Base-by-base conservation (phyloP, 371 early-diverging fungal genomes). In the Thermomucor indicae-seudaticae region DNA sequence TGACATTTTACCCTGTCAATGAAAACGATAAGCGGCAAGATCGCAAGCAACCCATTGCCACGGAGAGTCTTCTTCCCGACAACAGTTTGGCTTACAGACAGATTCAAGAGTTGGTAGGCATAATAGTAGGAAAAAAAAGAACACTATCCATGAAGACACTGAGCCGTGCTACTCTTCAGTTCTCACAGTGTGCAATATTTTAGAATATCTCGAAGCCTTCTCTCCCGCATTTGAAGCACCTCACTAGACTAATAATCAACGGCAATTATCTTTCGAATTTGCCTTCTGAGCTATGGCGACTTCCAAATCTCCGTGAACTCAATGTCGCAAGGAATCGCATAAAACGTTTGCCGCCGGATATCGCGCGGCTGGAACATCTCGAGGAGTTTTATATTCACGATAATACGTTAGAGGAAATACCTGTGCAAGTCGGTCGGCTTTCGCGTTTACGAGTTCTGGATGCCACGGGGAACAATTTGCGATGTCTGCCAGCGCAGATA, bases 291-390 rank as follows among this genome's bases (percentile, higher is more conserved):
- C 82, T 96, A 31, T 71, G 84, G 51, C 70, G 83, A 27, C 69
- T 96, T 28, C 50, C 68, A 25, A 68, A 65, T 24, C 69, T 97
- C 40, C 75, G 69, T 20, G 71, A 85, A 39, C 75, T 95, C 17
- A 93, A 98, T 67, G 69, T 91, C 0, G 90, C 91, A n/a, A 83
- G 88, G 24, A 99, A 99, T 66, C 75, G 85, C 60, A 75, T 99
- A 6, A 76, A 78, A 23, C 29, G 53, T 1, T 47, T 99, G 2
- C 99, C 99, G 5, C 71, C 86, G 7, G 95, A 97, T 45, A 70
- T 99, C 2, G 95, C 96, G 2, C 67, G 86, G 54, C 64, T 97
- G 20, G 70, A 80, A 19, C 74, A 75, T 29, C 72, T 99, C 4
- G 75, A 78, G 60, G 95, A 96, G 53, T 79, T 99, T 4, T 74